Percentiles rank a stretch among this genome's conserved stretches.
These are phyloP conservation scores for Debaryomyces subglobosus DNA, from an alignment of 1,139 yeast genomes.

Conservation along the genomic window DNA sequence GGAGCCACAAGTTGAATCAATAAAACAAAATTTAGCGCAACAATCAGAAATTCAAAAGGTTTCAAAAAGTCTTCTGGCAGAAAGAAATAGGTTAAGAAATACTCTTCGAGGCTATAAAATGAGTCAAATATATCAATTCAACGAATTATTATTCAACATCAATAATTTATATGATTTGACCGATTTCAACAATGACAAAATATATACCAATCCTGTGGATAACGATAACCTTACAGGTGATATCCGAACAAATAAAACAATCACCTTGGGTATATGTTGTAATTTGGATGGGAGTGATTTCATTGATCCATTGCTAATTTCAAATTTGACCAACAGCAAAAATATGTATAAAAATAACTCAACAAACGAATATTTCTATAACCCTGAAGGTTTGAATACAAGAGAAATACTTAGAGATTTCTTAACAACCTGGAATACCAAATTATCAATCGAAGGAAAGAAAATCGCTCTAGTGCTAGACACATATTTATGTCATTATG, in stretches of 20 bases:
- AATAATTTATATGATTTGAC: conserved; percentile 15
- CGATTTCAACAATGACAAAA: conserved; percentile 10
- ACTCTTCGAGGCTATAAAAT: conserved; percentile 15
- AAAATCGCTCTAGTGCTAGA: conserved; percentile 17
- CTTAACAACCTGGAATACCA: conserved; percentile 16
- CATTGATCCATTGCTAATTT: conserved; percentile 20
- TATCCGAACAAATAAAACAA: conserved; percentile 10
- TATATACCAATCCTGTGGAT: conserved; percentile 6
- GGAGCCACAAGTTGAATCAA: conserved; percentile 12
- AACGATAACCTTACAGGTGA: conserved; percentile 11
- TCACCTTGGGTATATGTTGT: conserved; percentile 22
- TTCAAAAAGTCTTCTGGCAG: conserved; percentile 16
- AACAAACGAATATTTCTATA: conserved; percentile 11
- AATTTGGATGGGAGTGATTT: conserved; percentile 22
- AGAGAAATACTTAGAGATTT: conserved; percentile 15
- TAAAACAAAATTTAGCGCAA: conserved; percentile 14
- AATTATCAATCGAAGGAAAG: conserved; percentile 12
- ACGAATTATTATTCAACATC: conserved; percentile 23
- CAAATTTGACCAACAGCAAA: conserved; percentile 13
- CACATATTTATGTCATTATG: conserved; percentile 19
- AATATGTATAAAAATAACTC: conserved; percentile 6
- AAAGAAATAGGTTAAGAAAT: conserved; percentile 17
- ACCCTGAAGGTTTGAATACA: conserved; percentile 19
- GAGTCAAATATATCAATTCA: conserved; percentile 22
- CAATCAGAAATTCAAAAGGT: conserved; percentile 12